Percentiles rank a stretch among this genome's conserved stretches.
Evolutionary conservation across 352 stramenopile genomes (phyloP).

Genomic region (Plasmopara muralis): DNA sequence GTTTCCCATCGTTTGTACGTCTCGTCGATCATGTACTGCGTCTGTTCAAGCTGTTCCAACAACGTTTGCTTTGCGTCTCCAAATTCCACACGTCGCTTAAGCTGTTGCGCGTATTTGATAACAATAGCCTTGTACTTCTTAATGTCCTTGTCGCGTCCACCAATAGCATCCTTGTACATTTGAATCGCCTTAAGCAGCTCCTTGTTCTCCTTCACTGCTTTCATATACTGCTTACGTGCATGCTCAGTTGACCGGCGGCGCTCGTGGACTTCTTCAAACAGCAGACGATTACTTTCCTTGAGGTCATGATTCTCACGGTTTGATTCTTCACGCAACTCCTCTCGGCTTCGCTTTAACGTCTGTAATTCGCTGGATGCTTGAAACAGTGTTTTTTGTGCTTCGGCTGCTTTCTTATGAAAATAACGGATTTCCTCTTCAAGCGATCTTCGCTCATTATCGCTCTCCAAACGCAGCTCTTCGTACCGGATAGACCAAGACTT

Average conservation of each 20-base stretch:
- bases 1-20: conserved; percentile 70
- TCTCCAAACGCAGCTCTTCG: conserved; percentile 40
- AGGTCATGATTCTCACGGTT: conserved; percentile 35
- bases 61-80: conserved; percentile 67
- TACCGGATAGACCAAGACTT: conserved; percentile 37
- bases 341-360: conserved; percentile 4
- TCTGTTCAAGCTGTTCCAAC: conserved; percentile 67
- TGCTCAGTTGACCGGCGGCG: conserved; percentile 41
- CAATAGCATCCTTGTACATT: conserved; percentile 55
- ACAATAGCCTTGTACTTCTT: conserved; percentile 49
- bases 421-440: conserved; percentile 41
- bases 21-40: conserved; percentile 69
- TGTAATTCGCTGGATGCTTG: conserved; percentile 27
- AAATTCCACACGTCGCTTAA: conserved; percentile 47
- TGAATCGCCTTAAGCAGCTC: conserved; percentile 53
- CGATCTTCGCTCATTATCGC: conserved; percentile 27
- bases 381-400: conserved; percentile 30
- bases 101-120: conserved; percentile 44
- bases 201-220: conserved; percentile 56
- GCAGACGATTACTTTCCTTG: conserved; percentile 61
- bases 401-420: conserved; percentile 26
- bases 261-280: conserved; percentile 55
- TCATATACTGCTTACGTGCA: conserved; percentile 52
- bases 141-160: conserved; percentile 59
- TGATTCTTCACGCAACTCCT: conserved; percentile 17